Base-by-base conservation (phyloP, 1,139 yeast species). In the Geotrichum restrictum region DNA sequence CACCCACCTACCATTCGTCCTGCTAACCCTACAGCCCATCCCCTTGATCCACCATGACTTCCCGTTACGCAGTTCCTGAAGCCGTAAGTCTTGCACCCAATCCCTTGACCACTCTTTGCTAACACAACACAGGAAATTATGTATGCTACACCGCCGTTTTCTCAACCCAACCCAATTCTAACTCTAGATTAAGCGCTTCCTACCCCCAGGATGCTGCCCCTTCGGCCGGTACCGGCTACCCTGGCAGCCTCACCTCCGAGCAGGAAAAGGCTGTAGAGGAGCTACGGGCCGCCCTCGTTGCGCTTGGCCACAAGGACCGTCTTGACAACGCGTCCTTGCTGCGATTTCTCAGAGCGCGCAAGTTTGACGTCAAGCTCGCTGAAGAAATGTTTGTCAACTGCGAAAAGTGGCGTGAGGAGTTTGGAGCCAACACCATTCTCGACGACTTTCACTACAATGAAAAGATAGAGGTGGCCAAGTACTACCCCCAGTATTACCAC, bases 401-500 rank as follows among this genome's bases (percentile, higher is more conserved):
- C 73, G 98, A 93, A 72, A 80, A 80, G 59, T 93, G 98, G 98
- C 82, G 98, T 69, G 73, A 78, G 64, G 88, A 83, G 57, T 88
- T 79, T 63, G 97, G 96, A 56, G 81, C 88, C 49, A 86, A 93
- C 71, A 87, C 93, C 56, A 85, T 93, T 61, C 76, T 93, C 66
- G 74, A 78, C 62, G 96, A 88, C 68, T 93, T 93, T 77, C 82
- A 85, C 59, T 93, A 93, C 73, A 81, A 80, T 27, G 98, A 93
- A 74, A 93, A 93, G 75, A 85, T 95, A 29, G 71, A 82, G 57
- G 96, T 91, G 58, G 96, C 96, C 58, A 79, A 81, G 68, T 85
- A 77, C 73, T 93, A 93, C 70, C 98, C 98, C 32, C 97, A 91
- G 73, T 93, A 91, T 73, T 93, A 93, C 73, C 98, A 93, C 75